phyloP scores from a whole-genome alignment of 768 basidiomycete species.

The Leccinum arenicola region DNA sequence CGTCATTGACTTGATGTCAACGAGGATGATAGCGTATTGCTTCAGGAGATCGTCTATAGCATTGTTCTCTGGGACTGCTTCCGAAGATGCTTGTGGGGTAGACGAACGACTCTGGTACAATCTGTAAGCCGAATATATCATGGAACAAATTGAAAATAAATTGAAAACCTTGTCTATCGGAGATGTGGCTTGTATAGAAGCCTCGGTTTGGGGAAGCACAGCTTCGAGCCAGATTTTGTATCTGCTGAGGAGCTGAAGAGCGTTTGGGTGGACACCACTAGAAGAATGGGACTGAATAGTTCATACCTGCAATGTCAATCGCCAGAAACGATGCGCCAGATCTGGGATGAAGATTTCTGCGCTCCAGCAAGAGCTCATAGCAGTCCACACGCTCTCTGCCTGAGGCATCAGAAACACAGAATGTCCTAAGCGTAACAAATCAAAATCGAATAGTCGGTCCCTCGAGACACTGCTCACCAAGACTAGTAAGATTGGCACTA shows the following conservation, averaged over 20 bases:
- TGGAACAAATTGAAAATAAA: not conserved
- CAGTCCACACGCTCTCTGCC: conserved; percentile 65
- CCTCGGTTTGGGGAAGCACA: conserved; percentile 44
- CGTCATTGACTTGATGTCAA: conserved; percentile 63
- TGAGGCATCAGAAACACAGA: conserved; percentile 57
- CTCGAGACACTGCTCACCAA: conserved; percentile 35
- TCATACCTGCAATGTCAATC: conserved; percentile 79
- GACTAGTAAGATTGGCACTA: conserved; percentile 33
- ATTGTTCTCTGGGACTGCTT: conserved; percentile 50
- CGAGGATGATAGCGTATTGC: conserved; percentile 63
- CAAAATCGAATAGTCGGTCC: not conserved
- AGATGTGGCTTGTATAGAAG: conserved; percentile 32
- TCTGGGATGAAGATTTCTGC: conserved; percentile 83
- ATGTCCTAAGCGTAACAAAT: conserved; percentile 14
- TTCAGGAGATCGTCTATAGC: conserved; percentile 66
- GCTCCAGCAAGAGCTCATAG: conserved; percentile 82
- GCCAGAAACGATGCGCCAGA: conserved; percentile 85
- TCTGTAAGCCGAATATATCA: conserved; percentile 1
- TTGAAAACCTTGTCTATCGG: conserved; percentile 33
- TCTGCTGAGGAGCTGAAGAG: conserved; percentile 68
- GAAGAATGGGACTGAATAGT: not conserved
- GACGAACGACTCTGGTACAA: conserved; percentile 42
- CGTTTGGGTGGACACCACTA: conserved; percentile 3
- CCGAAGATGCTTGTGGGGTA: conserved; percentile 49
- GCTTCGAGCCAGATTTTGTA: conserved; percentile 78